phyloP scores from a whole-genome alignment of 441 rosid species.

The Populus hybrid region DNA sequence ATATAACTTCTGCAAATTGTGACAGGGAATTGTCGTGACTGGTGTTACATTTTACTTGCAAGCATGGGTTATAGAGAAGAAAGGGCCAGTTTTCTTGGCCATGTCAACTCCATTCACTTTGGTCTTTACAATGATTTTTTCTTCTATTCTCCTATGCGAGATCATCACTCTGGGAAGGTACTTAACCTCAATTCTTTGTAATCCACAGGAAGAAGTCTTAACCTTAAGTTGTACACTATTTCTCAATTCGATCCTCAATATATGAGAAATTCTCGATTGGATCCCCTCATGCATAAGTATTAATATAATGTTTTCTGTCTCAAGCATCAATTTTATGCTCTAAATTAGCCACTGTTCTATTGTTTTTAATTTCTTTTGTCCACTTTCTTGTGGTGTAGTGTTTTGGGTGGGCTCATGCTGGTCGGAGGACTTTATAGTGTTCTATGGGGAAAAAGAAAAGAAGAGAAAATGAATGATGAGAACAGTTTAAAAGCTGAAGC shows the following conservation, averaged over 20 bases:
- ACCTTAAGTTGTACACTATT: not conserved
- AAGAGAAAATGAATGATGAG: conserved; percentile 26
- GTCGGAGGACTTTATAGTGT: conserved; percentile 79
- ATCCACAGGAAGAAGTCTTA: not conserved
- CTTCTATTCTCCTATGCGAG: conserved; percentile 63
- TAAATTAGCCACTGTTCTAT: not conserved
- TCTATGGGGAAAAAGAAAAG: conserved; percentile 79
- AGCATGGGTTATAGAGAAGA: conserved; percentile 85
- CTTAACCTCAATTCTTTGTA: not conserved
- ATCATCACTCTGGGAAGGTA: conserved; percentile 74
- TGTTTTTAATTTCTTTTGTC: not conserved
- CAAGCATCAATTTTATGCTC: no score
- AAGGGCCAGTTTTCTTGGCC: conserved; percentile 88
- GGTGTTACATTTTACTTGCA: conserved; percentile 78
- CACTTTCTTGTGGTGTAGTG: conserved; percentile 29
- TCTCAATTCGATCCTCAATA: not conserved
- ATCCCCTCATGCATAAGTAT: not conserved
- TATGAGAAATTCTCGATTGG: not conserved
- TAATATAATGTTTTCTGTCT: not conserved
- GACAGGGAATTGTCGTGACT: conserved; percentile 85
- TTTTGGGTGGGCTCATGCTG: conserved; percentile 65
- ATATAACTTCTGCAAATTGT: not conserved
- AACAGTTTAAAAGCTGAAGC: conserved; percentile 25
- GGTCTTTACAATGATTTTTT: conserved; percentile 56
- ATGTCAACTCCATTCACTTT: conserved; percentile 83